A percentile compares a stretch with the other conserved stretches of the same genome.
Conservation (phyloP, 2,329 filamentous ascomycete species). For the Nigrograna mackinnonii region DNA sequence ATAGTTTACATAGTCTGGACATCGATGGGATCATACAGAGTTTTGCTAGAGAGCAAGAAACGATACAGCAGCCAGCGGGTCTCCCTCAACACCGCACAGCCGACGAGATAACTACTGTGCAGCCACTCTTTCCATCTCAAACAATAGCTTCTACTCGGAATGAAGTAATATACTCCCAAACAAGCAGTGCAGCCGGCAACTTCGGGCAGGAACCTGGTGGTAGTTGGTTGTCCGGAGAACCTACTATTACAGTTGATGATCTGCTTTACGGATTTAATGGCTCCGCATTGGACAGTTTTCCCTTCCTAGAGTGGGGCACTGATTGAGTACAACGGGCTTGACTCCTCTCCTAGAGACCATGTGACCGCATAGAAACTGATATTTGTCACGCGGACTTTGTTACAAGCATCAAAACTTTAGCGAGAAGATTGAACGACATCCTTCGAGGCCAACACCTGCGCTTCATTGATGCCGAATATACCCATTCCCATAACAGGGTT, state of each 20-base stretch:
- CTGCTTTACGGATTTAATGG: conserved; percentile 29
- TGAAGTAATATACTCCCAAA: neutral
- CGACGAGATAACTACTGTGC: neutral
- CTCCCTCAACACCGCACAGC: conserved; percentile 6
- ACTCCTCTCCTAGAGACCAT: too few relatives aligned
- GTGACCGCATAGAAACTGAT: too few relatives aligned
- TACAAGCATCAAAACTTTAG: too few relatives aligned
- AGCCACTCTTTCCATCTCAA: neutral
- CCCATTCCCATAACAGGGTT: too few relatives aligned
- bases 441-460: too few relatives aligned
- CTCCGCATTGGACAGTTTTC: conserved; percentile 26
- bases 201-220: conserved; percentile 11
- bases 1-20: conserved; percentile 38
- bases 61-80: conserved; percentile 9
- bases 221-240: conserved; percentile 18
- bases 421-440: too few relatives aligned
- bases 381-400: too few relatives aligned
- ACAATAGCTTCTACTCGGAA: neutral
- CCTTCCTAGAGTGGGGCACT: too few relatives aligned
- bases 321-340: too few relatives aligned
- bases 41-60: conserved; percentile 41
- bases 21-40: conserved; percentile 49
- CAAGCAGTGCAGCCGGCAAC: neutral
- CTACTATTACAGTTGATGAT: conserved; percentile 22
- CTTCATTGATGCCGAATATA: too few relatives aligned